These are phyloP conservation scores for Chlorella variabilis DNA, from an alignment of 163 green algal genomes.

Conservation along the genomic window DNA sequence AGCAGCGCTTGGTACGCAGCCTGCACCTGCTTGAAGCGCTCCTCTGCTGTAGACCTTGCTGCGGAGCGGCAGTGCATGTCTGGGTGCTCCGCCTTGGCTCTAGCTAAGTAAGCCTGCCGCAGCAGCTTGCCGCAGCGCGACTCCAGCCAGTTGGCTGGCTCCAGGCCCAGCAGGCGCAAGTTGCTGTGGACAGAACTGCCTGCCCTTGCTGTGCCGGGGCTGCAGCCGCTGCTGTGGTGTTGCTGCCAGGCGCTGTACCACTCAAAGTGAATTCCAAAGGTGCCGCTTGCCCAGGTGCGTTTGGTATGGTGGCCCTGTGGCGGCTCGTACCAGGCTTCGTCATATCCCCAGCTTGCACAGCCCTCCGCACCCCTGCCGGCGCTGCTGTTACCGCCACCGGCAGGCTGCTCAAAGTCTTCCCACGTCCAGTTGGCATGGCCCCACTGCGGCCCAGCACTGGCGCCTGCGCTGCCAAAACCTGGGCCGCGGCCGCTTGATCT, in stretches of 20 bases:
- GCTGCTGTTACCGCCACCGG: background rate
- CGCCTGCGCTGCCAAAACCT: background rate
- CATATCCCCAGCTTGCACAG: conserved; percentile 5
- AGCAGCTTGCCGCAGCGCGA: conserved; percentile 1
- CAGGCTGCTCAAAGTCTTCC: background rate
- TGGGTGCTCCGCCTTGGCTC: conserved; percentile 31
- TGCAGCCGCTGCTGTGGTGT: background rate
- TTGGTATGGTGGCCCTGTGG: background rate
- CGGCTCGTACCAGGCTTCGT: conserved; percentile 12
- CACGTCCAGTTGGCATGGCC: conserved; percentile 4
- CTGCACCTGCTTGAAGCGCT: conserved; percentile 37
- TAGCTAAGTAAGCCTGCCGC: background rate
- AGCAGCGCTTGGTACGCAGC: conserved; percentile 33
- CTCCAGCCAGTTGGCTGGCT: background rate
- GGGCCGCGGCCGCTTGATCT: background rate
- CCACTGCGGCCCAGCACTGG: conserved; percentile 12
- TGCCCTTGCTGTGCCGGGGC: conserved; percentile 1
- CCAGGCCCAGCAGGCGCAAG: conserved; percentile 25
- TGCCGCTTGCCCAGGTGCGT: no score
- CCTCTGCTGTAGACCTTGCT: background rate
- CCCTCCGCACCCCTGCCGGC: background rate
- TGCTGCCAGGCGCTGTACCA: conserved; percentile 5
- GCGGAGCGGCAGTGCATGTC: conserved; percentile 20
- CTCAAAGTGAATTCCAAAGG: background rate
- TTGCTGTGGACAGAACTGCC: background rate